Base-by-base conservation (phyloP, 176 grass and related monocot genomes). In the Triticum dicoccoides region DNA sequence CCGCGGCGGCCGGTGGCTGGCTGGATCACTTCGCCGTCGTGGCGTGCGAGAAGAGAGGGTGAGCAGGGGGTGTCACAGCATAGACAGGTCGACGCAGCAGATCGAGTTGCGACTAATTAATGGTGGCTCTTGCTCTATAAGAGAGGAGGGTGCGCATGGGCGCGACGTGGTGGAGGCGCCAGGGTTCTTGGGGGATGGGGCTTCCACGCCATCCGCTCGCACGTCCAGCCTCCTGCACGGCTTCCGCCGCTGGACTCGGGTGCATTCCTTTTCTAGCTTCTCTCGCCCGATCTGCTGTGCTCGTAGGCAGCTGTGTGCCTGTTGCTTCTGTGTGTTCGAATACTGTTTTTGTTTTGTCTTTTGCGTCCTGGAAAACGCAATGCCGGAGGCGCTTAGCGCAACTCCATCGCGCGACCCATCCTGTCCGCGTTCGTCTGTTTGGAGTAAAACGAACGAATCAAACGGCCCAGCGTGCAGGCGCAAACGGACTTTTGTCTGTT, bases 131-230 rank as follows among this genome's bases (percentile, higher is more conserved):
- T 51, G 59, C 24, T 82, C 15, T 78, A 35, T 92, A 62, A 6
- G 51, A 12, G 4, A 5, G 13, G 62, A 49, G n/a, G 65, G 29
- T 14, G n/a, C 4, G 61, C 35, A 76, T 79, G 69, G 69, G 9
- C 74, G 87, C 82, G 42, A 80, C 76, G 82, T 66, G 82, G 77
- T 56, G 61, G 68, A 25, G 68, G 41, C 68, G 77, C 58, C 78
- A 38, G 58, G 69, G 14, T 23, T 86, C 83, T 76, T 77, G 70
- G 77, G 54, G 34, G 49, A 21, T 23, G 38, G 34, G 70, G 64
- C 74, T 20, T 21, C 42, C 15, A 67, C 69, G 86, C 42, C 65
- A 65, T 84, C 42, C 54, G 58, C 82, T 66, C 66, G 76, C 14
- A 27, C 32, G 73, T 4, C 51, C 8, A 14, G 74, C 62, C 9